phyloP scores from a whole-genome alignment of 1,139 yeast species.

The Kodamaea alishanica region DNA sequence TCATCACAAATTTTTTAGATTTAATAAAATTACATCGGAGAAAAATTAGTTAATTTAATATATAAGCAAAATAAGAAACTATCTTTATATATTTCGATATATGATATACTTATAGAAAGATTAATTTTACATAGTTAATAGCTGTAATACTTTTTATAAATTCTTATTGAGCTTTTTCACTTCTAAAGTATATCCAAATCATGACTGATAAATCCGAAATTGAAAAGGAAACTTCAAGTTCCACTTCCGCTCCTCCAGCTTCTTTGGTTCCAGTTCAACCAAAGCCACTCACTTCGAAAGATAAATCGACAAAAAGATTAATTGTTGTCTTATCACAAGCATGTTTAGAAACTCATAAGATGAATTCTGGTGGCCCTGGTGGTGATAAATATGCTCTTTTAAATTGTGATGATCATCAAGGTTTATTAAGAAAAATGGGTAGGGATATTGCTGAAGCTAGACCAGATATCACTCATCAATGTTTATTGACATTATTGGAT shows the following conservation, averaged over 20 bases:
- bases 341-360: slow-evolving; percentile 89
- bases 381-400: slow-evolving; percentile 90
- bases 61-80: neutral
- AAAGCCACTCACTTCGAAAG: slow-evolving; percentile 72
- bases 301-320: slow-evolving; percentile 77
- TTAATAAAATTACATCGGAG: no score
- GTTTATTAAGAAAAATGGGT: slow-evolving; percentile 89
- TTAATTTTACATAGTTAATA: neutral
- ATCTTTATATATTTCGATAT: neutral
- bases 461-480: slow-evolving; percentile 96
- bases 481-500: slow-evolving; percentile 86
- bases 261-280: slow-evolving; percentile 85
- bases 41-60: no score
- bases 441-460: slow-evolving; percentile 97
- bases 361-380: slow-evolving; percentile 67
- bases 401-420: slow-evolving; percentile 98
- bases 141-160: no score
- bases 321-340: slow-evolving; percentile 94
- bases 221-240: no score
- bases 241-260: slow-evolving; percentile 52
- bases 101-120: slow-evolving; percentile 2
- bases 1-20: no score
- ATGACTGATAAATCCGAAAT: neutral
- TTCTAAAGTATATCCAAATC: neutral
- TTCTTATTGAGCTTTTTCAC: neutral